Conservation (phyloP, 2,329 filamentous ascomycete genomes). For the Sporothrix luriei region DNA sequence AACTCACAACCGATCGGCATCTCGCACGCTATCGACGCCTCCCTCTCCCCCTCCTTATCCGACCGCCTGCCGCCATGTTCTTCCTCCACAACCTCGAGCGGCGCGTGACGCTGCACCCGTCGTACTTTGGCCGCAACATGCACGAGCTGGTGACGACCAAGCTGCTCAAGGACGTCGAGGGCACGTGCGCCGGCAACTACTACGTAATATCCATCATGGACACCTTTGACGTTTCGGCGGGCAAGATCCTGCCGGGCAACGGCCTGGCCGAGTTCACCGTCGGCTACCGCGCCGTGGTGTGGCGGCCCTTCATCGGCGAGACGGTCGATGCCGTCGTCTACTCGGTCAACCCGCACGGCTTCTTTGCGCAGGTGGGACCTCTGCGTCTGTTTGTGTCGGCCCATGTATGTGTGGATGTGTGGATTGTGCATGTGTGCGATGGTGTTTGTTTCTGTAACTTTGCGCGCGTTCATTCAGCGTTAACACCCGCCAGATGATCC, state of each 20-base stretch:
- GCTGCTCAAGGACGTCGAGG: conserved; percentile 90
- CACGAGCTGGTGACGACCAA: conserved; percentile 87
- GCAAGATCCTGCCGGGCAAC: conserved; percentile 86
- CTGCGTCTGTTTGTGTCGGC: conserved; percentile 78
- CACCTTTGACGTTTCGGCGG: conserved; percentile 90
- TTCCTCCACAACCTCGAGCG: conserved; percentile 97
- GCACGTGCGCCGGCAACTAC: conserved; percentile 91
- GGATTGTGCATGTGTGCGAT: not conserved
- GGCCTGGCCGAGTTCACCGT: conserved; percentile 94
- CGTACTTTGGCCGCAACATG: conserved; percentile 94
- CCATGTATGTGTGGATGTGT: conserved; percentile 62
- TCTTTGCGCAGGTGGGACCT: conserved; percentile 83
- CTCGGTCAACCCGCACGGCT: conserved; percentile 87
- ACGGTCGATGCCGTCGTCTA: conserved; percentile 95
- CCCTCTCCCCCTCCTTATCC: not conserved
- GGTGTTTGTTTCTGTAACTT: not conserved
- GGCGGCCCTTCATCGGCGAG: conserved; percentile 97
- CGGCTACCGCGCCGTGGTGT: conserved; percentile 92
- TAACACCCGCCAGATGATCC: conserved; percentile 69
- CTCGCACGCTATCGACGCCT: not conserved
- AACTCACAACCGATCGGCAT: not conserved
- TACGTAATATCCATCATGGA: conserved; percentile 99
- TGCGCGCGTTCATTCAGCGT: not conserved
- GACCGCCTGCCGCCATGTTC: conserved; percentile 68
- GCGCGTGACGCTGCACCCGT: conserved; percentile 91